A percentile compares a stretch with the other conserved stretches of the same genome.
phyloP scores from a whole-genome alignment of 169 alveolate genomes.

The Amoebophrya sp. region DNA sequence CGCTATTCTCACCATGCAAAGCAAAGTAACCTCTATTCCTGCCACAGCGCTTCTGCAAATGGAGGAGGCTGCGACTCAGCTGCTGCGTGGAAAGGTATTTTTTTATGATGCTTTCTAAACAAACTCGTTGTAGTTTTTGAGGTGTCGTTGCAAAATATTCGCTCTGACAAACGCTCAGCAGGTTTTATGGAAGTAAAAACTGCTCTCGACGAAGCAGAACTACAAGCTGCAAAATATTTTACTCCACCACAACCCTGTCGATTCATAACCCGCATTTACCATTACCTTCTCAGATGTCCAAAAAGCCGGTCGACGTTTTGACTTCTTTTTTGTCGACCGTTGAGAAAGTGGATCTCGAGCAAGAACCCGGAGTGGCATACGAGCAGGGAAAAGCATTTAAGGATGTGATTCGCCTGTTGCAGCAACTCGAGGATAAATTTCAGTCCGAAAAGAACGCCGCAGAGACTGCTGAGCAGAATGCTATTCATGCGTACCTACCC shows the following conservation, averaged over 20 bases:
- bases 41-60: neutral
- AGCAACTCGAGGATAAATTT: conserved; percentile 15
- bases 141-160: no score
- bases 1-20: neutral
- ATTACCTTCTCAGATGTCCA: no score
- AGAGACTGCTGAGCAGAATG: neutral
- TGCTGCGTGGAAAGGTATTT: neutral
- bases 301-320: no score
- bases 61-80: neutral
- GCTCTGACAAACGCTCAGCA: no score
- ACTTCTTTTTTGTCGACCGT: neutral
- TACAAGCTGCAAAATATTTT: no score
- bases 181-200: no score
- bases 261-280: no score
- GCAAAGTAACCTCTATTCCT: neutral
- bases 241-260: no score
- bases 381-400: neutral
- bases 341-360: neutral
- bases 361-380: neutral
- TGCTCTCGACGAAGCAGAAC: no score
- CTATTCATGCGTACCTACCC: neutral
- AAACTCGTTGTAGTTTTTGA: no score
- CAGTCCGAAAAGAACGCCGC: conserved; percentile 19
- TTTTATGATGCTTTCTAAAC: no score
- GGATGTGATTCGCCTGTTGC: conserved; percentile 18